Base-by-base conservation (phyloP, 2,329 filamentous ascomycete genomes). In the Cryoendolithus antarcticus region DNA sequence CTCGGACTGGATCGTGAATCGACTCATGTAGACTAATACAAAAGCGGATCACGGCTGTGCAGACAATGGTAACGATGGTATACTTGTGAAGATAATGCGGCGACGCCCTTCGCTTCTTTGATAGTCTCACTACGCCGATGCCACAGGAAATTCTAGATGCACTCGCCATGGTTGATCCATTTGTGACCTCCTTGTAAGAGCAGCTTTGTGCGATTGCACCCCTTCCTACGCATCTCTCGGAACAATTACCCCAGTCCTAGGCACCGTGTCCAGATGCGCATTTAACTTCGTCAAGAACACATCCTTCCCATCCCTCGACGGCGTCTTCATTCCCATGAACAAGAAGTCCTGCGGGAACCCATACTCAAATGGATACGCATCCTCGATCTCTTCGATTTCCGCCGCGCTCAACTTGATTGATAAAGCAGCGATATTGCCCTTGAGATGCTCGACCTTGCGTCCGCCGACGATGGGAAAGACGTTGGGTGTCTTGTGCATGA, bases 381-480 rank as follows among this genome's bases (percentile, higher is more conserved):
- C 60, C 36, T 83, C 80, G 40, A 83, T 75, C 45, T 74, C 70
- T 30, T 70, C 59, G n/a, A 84, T 69, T 34, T 84, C 76, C 37
- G 76, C 67, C 1, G 65, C 55, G 1, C 60, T 69, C 34, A 84
- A 60, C 38, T 68, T 58, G 24, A 82, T 56, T 0, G 60, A 63
- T 32, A 84, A 62, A 1, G 76, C 78, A 50, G 76, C 71, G 43
- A 83, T 77, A 48, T 82, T 83, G 42, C 66, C 69, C 53, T 54
- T 73, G 36, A 88, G 61, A 54, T 86, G 81, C 32, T 80, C 75
- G 6, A 83, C 57, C 50, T 78, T 86, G n/a, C 81, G 69, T 0
- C 80, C 78, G 5, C 82, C 82, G 6, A 86, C 67, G 29, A 88
- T 76, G 0, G 82, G 83, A 51, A 83, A 84, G 8, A 86, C 80